Evolutionary conservation across 2,329 filamentous ascomycete genomes (phyloP).

Genomic region (Penicillium brasilianum): DNA sequence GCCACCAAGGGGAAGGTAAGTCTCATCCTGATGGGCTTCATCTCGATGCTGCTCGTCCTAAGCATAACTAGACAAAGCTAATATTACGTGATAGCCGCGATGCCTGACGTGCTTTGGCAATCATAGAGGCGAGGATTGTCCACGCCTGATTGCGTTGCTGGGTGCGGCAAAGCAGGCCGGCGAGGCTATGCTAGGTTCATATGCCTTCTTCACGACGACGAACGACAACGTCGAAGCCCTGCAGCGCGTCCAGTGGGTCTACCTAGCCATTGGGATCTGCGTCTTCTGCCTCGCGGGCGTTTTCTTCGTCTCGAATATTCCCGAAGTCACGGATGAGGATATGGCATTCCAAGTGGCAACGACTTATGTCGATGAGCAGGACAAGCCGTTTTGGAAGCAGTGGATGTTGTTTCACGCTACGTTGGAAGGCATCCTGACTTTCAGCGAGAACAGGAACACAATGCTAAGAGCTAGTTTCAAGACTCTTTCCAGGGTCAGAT

Average conservation of each 20-base stretch:
- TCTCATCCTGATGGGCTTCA: too few species aligned
- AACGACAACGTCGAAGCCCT: constrained; percentile 63
- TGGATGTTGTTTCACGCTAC: constrained; percentile 78
- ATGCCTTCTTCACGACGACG: constrained; percentile 72
- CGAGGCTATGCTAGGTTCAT: constrained; percentile 73
- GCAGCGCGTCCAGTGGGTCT: constrained; percentile 76
- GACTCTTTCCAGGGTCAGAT: background rate
- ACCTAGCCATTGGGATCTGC: constrained; percentile 77
- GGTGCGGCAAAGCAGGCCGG: too few species aligned
- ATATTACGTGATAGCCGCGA: too few species aligned
- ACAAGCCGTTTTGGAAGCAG: constrained; percentile 69
- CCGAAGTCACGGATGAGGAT: constrained; percentile 74
- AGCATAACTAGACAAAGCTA: too few species aligned
- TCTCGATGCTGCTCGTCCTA: too few species aligned
- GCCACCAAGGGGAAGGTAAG: too few species aligned
- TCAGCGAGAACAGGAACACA: background rate
- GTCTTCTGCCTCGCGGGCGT: constrained; percentile 68
- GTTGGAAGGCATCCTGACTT: too few species aligned
- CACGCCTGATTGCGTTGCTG: too few species aligned
- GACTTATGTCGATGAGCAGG: constrained; percentile 59
- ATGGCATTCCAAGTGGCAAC: constrained; percentile 67
- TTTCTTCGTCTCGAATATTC: constrained; percentile 71
- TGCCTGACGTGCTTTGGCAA: too few species aligned
- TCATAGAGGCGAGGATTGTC: too few species aligned
- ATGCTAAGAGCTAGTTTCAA: background rate